phyloP scores from a whole-genome alignment of 108 stramenopile species.

The Cyclotella distinguenda region DNA sequence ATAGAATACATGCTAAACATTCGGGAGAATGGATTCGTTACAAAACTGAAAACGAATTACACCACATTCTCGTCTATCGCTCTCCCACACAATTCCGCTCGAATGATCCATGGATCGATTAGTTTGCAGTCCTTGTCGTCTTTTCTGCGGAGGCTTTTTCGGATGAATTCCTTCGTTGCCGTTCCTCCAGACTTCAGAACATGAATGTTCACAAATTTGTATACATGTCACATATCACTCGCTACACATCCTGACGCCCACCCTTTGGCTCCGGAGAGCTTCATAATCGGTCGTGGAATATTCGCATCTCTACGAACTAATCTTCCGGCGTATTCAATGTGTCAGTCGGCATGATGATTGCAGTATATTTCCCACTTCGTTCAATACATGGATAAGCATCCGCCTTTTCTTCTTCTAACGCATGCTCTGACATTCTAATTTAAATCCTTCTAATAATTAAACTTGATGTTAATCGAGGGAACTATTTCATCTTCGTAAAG shows the following conservation, averaged over 20 bases:
- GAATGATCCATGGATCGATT: conserved; percentile 12
- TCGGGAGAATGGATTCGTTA: conserved; percentile 47
- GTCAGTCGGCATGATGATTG: too few species aligned
- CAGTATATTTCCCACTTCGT: too few species aligned
- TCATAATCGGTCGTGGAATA: neutral
- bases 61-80: conserved; percentile 22
- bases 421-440: too few species aligned
- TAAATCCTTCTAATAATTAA: too few species aligned
- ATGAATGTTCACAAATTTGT: conserved; percentile 51
- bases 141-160: conserved; percentile 36
- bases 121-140: conserved; percentile 19
- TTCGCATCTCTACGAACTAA: conserved; percentile 23
- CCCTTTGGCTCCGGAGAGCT: conserved; percentile 8
- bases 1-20: conserved; percentile 38
- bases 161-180: conserved; percentile 37
- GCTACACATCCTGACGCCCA: conserved; percentile 42
- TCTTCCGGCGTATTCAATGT: conserved; percentile 35
- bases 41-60: conserved; percentile 50
- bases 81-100: conserved; percentile 10
- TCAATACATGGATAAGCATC: too few species aligned
- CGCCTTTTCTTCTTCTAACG: too few species aligned
- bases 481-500: too few species aligned
- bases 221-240: conserved; percentile 30
- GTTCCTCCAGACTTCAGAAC: conserved; percentile 46
- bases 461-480: too few species aligned